These are phyloP conservation scores for Eucalyptus fibrosa DNA, from an alignment of 345 rosid species.

Conservation along the genomic window DNA sequence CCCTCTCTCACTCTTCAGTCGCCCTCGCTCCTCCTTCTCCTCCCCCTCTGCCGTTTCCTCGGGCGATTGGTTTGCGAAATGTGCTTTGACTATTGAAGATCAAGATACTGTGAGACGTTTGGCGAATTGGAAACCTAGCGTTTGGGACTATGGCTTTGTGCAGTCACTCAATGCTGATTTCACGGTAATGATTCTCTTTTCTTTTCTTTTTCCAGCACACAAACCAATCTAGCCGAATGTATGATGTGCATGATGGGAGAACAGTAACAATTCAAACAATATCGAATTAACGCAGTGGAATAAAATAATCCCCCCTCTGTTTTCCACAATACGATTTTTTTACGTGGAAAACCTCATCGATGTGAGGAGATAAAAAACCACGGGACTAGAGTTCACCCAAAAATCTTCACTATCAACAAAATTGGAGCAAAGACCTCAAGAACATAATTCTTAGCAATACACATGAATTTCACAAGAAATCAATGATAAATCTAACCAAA, in stretches of 20 bases:
- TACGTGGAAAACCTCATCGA: no score
- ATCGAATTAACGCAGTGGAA: no score
- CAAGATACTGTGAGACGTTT: background rate
- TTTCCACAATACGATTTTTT: no score
- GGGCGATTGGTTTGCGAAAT: background rate
- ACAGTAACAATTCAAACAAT: no score
- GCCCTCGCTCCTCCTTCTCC: background rate
- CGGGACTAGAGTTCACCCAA: rapidly evolving
- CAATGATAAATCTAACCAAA: no score
- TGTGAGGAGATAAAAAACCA: no score
- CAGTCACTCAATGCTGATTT: background rate
- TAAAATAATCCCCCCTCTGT: no score
- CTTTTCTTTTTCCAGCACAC: background rate
- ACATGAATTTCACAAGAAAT: no score
- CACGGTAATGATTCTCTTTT: background rate
- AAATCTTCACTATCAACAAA: no score
- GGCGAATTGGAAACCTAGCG: background rate
- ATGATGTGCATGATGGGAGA: no score
- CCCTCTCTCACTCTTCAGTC: background rate
- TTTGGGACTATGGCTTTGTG: background rate
- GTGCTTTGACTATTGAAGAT: background rate
- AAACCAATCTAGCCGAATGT: background rate
- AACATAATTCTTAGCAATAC: no score
- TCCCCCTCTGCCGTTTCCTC: background rate
- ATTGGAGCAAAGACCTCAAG: no score